Evolutionary conservation across 805 yeast genomes (phyloP).

Genomic region (Candida berthetii): DNA sequence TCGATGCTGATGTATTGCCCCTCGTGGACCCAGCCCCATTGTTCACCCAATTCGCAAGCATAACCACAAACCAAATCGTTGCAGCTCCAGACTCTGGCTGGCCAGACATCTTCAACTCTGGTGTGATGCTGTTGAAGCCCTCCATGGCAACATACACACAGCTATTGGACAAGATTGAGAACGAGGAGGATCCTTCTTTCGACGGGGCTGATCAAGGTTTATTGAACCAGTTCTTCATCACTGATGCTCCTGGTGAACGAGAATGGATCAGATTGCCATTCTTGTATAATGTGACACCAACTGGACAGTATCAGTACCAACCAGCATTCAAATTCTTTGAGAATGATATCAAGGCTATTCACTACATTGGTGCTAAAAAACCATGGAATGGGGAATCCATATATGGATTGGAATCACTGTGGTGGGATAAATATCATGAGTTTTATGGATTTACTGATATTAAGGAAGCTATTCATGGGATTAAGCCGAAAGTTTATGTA

Average conservation of each 20-base stretch:
- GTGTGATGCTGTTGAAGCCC: constrained; percentile 59
- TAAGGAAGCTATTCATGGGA: constrained; percentile 15
- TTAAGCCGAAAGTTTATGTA: constrained; percentile 14
- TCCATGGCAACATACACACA: constrained; percentile 30
- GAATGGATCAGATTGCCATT: constrained; percentile 76
- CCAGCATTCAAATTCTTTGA: constrained; percentile 60
- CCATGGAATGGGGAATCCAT: constrained; percentile 36
- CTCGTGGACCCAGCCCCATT: constrained; percentile 18
- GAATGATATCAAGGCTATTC: constrained; percentile 39
- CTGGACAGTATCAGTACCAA: constrained; percentile 60
- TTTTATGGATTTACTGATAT: constrained; percentile 13
- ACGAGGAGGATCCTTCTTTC: constrained; percentile 35
- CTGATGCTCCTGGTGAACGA: constrained; percentile 1
- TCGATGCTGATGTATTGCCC: constrained; percentile 61
- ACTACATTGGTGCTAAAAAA: constrained; percentile 59
- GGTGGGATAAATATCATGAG: constrained; percentile 19
- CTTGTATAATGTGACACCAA: constrained; percentile 74
- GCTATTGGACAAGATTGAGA: constrained; percentile 25
- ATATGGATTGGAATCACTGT: constrained; percentile 11
- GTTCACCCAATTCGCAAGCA: constrained; percentile 15
- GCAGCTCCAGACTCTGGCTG: constrained; percentile 79
- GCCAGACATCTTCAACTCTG: constrained; percentile 84
- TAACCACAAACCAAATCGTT: constrained; percentile 14
- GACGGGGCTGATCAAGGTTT: constrained; percentile 93
- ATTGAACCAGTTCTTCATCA: constrained; percentile 58